Evolutionary conservation across 352 stramenopile species (phyloP).

Genomic region (Phytopythium vexans): DNA sequence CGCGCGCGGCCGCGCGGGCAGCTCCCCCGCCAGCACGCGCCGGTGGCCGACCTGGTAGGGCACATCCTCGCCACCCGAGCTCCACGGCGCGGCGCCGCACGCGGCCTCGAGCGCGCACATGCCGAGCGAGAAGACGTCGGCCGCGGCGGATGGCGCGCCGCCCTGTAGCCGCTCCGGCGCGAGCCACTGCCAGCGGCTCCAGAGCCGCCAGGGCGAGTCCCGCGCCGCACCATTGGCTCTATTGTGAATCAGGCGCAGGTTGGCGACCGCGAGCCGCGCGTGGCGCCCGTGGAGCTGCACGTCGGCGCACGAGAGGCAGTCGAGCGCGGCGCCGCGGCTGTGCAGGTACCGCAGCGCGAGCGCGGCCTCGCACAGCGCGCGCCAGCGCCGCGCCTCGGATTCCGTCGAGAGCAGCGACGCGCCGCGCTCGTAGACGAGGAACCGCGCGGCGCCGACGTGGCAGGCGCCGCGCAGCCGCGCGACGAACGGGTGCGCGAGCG

Average conservation of each 20-base stretch:
- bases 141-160: slow-evolving; percentile 14
- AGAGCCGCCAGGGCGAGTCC: neutral
- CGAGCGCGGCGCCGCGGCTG: slow-evolving; percentile 14
- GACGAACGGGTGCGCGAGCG: slow-evolving; percentile 20
- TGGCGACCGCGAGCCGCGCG: slow-evolving; percentile 20
- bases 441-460: slow-evolving; percentile 19
- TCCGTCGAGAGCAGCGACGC: neutral
- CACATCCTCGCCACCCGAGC: neutral
- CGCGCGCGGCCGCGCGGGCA: slow-evolving; percentile 9
- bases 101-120: slow-evolving; percentile 32
- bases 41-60: neutral
- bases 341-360: slow-evolving; percentile 25
- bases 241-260: slow-evolving; percentile 14
- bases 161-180: slow-evolving; percentile 15
- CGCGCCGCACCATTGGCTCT: no score
- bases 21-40: neutral
- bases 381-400: slow-evolving; percentile 6
- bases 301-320: slow-evolving; percentile 23
- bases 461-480: slow-evolving; percentile 28
- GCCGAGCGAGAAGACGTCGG: slow-evolving; percentile 23
- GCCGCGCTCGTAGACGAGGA: slow-evolving; percentile 16
- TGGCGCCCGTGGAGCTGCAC: slow-evolving; percentile 13
- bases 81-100: slow-evolving; percentile 16
- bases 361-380: slow-evolving; percentile 22
- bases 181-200: slow-evolving; percentile 10